These are phyloP conservation scores for Trypanosoma rangeli DNA, from an alignment of 208 protist genomes.

Conservation along the genomic window DNA sequence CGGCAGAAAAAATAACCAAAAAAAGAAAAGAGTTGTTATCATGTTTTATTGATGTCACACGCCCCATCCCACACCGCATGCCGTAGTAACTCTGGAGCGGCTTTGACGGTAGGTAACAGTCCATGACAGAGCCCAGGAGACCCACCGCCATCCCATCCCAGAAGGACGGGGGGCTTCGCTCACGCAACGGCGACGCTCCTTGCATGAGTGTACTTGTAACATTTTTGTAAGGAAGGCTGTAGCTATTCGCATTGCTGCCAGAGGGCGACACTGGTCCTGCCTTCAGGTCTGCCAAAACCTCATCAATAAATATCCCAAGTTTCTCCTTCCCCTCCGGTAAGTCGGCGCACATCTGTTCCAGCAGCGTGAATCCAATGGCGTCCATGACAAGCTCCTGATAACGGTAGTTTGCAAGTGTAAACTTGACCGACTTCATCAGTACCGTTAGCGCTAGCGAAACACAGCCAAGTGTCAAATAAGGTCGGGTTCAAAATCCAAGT, in stretches of 20 bases:
- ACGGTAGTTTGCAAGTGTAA: conserved; percentile 58
- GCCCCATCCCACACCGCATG: conserved; percentile 60
- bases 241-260: neutral
- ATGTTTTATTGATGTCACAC: conserved; percentile 23
- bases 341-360: conserved; percentile 32
- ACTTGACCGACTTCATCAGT: conserved; percentile 68
- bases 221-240: neutral
- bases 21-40: conserved; percentile 3
- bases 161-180: conserved; percentile 47
- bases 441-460: conserved; percentile 56
- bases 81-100: conserved; percentile 65
- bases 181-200: conserved; percentile 5
- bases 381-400: conserved; percentile 77
- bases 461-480: conserved; percentile 74
- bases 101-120: conserved; percentile 80
- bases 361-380: conserved; percentile 60
- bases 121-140: conserved; percentile 76
- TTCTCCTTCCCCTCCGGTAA: conserved; percentile 15
- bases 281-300: neutral
- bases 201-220: conserved; percentile 14
- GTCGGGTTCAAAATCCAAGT: conserved; percentile 66
- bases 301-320: conserved; percentile 22
- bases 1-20: conserved; percentile 5
- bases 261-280: neutral
- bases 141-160: conserved; percentile 82